These are phyloP conservation scores for Ustilago tritici DNA, from an alignment of 1,284 basidiomycete genomes.

Conservation along the genomic window DNA sequence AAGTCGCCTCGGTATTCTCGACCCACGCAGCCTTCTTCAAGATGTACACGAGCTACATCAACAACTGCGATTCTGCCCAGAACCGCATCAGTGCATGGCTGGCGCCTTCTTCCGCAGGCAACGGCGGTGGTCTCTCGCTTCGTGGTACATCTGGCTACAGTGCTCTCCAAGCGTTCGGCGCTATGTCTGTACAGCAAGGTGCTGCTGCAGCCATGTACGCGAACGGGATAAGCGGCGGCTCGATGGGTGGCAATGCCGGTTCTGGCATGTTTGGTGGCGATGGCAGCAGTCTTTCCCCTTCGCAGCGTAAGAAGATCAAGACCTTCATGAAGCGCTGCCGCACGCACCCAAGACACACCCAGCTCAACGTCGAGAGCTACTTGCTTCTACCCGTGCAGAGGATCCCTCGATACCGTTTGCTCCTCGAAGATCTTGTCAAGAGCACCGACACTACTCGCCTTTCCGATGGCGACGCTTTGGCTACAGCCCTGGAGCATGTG, in stretches of 20 bases:
- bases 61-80: constrained; percentile 64
- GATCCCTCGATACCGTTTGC: constrained; percentile 91
- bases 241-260: constrained; percentile 12
- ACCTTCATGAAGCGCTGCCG: constrained; percentile 68
- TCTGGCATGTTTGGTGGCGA: constrained; percentile 20
- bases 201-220: constrained; percentile 22
- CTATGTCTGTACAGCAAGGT: constrained; percentile 32
- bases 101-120: constrained; percentile 30
- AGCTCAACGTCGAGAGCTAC: constrained; percentile 94
- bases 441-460: constrained; percentile 55
- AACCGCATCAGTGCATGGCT: constrained; percentile 43
- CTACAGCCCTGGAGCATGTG: constrained; percentile 61
- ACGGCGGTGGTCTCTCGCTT: constrained; percentile 44
- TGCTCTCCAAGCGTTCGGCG: constrained; percentile 22
- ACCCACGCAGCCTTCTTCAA: constrained; percentile 65
- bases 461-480: constrained; percentile 36
- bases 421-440: constrained; percentile 71
- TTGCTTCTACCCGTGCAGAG: constrained; percentile 93
- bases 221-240: constrained; percentile 4
- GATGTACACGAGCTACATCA: constrained; percentile 68
- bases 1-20: constrained; percentile 85
- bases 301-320: constrained; percentile 58
- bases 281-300: constrained; percentile 24
- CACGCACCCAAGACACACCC: constrained; percentile 83
- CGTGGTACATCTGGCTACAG: constrained; percentile 29